Evolutionary conservation across 2,329 filamentous ascomycete genomes (phyloP).

Genomic region (Mariannaea sp.): DNA sequence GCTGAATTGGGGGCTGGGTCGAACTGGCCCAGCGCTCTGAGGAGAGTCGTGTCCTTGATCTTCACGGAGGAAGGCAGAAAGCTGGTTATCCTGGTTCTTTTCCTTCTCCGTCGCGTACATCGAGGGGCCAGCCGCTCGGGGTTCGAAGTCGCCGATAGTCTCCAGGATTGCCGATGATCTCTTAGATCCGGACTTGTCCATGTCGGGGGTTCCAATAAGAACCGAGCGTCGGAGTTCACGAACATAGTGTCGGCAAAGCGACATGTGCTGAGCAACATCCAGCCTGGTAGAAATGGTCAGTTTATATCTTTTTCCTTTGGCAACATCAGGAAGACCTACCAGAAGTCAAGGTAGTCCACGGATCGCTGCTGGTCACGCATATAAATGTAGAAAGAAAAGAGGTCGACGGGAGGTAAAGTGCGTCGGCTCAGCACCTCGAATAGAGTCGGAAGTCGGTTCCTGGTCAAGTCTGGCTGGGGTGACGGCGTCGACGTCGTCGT

Average conservation of each 20-base stretch:
- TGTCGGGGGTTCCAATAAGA: conserved; percentile 88
- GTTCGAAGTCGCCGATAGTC: conserved; percentile 68
- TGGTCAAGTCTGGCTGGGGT: conserved; percentile 62
- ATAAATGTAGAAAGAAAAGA: conserved; percentile 99
- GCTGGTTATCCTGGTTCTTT: conserved; percentile 81
- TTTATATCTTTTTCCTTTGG: neutral
- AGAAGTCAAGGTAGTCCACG: conserved; percentile 98
- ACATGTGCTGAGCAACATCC: conserved; percentile 99
- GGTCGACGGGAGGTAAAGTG: conserved; percentile 92
- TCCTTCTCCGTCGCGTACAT: conserved; percentile 72
- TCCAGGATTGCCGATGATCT: conserved; percentile 82
- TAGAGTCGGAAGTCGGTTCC: conserved; percentile 89
- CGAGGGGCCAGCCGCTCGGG: conserved; percentile 62
- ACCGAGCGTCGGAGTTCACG: conserved; percentile 92
- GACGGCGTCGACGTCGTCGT: conserved; percentile 50
- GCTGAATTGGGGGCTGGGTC: conserved; percentile 62
- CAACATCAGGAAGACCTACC: conserved; percentile 60
- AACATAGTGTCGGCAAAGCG: conserved; percentile 94
- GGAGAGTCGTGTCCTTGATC: conserved; percentile 63
- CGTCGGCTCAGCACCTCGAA: conserved; percentile 94
- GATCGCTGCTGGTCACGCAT: conserved; percentile 99
- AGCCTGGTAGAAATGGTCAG: conserved; percentile 66
- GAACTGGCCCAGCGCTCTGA: conserved; percentile 52
- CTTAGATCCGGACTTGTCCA: conserved; percentile 80
- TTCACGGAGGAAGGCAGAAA: conserved; percentile 86